Percentiles rank a stretch among this genome's conserved stretches.
phyloP scores from a whole-genome alignment of 73 alveolate species.

The Effrenium voratum region DNA sequence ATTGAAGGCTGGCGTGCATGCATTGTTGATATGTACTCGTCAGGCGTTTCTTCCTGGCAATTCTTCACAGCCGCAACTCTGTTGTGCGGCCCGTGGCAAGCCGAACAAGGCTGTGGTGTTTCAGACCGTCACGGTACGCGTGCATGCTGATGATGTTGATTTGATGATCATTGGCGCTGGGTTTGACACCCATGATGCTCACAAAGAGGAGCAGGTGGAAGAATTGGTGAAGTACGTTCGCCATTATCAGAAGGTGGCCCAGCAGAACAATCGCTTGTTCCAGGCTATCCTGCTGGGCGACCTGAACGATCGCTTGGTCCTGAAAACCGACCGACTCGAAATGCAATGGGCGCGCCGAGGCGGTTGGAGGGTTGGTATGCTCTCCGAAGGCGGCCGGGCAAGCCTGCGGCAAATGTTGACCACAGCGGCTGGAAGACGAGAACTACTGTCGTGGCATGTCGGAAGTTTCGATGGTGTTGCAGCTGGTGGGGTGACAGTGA shows the following conservation, averaged over 20 bases:
- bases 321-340: not conserved
- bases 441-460: constrained; percentile 59
- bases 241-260: not conserved
- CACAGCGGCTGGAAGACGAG: constrained; percentile 18
- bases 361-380: not conserved
- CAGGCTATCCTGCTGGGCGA: constrained; percentile 76
- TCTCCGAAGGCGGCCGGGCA: not conserved
- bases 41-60: constrained; percentile 2
- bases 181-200: constrained; percentile 61
- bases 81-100: constrained; percentile 41
- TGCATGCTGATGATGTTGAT: constrained; percentile 8
- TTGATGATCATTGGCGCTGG: constrained; percentile 56
- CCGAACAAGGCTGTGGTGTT: constrained; percentile 53
- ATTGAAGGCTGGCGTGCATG: constrained; percentile 61
- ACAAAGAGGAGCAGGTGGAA: constrained; percentile 15
- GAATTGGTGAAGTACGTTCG: not conserved
- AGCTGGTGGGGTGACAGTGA: constrained; percentile 42
- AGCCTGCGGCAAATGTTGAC: constrained; percentile 48
- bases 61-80: constrained; percentile 12
- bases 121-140: constrained; percentile 24
- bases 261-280: not conserved
- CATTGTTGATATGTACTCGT: constrained; percentile 43
- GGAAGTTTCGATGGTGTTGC: constrained; percentile 31
- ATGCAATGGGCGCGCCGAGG: too few relatives aligned
- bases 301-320: constrained; percentile 52